Conservation (phyloP, 202 grass and related monocot genomes). For the Digitaria exilis region DNA sequence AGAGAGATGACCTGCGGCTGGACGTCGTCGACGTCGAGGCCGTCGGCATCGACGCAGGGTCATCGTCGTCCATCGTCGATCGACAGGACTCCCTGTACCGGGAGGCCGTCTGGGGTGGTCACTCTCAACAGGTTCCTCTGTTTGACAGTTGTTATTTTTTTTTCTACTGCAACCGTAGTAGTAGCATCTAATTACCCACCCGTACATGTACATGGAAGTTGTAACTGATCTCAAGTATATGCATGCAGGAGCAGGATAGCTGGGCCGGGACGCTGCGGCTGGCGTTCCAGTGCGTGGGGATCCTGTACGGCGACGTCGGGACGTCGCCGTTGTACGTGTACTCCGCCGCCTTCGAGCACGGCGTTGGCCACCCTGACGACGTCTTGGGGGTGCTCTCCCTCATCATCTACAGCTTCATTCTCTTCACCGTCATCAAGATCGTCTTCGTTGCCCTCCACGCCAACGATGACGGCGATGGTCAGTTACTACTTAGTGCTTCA, state of each 20-base stretch:
- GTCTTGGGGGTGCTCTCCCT: constrained; percentile 53
- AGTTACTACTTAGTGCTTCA: not conserved
- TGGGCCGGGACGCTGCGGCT: constrained; percentile 27
- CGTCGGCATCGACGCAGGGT: not conserved
- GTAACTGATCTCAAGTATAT: too few relatives aligned
- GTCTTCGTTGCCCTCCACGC: constrained; percentile 49
- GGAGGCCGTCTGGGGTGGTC: constrained; percentile 6
- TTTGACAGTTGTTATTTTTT: not conserved
- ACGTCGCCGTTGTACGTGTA: constrained; percentile 57
- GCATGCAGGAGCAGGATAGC: constrained; percentile 22
- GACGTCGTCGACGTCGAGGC: not conserved
- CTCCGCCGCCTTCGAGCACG: constrained; percentile 26
- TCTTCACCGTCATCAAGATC: constrained; percentile 49
- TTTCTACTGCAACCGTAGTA: too few relatives aligned
- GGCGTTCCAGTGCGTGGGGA: constrained; percentile 56
- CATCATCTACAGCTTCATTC: constrained; percentile 51
- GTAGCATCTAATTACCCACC: too few relatives aligned
- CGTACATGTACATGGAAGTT: too few relatives aligned
- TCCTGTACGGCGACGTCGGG: constrained; percentile 55
- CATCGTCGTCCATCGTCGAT: not conserved
- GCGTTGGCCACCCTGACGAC: constrained; percentile 35
- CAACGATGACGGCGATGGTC: constrained; percentile 43
- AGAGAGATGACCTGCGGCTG: not conserved
- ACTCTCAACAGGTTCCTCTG: not conserved
- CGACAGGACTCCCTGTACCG: constrained; percentile 40